Base-by-base conservation (phyloP, 2,329 filamentous ascomycete species). In the Aspergillus udagawae region DNA sequence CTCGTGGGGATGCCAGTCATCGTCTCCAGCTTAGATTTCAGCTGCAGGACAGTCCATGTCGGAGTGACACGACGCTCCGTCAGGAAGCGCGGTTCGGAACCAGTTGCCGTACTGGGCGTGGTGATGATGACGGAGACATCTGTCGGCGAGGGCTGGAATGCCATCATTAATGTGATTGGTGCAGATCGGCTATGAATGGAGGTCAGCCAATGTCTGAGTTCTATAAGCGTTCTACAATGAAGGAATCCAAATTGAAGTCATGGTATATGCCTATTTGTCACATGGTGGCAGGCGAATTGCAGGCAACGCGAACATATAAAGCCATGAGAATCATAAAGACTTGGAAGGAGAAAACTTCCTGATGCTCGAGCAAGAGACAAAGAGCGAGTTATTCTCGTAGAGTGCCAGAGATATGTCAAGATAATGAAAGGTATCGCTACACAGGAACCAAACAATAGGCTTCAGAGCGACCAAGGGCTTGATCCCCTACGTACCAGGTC, bases 61-160 rank as follows among this genome's bases (percentile, higher is more conserved):
- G 93, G 93, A 27, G 91, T 93, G 73, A 97, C 86, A 65, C 94
- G 90, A 60, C 93, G 89, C 78, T 99, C 94, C 52, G 91, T 92
- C 51, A 87, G 85, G 50, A 79, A 73, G 20, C 70, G 65, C 2
- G 75, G 72, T 44, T 70, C 63, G 14, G 60, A 58, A 35, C 61
- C 52, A 54, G 60, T 35, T 32, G 53, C 55, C 20, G 52, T 45
- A 51, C 63, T 54, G 6, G 73, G 65, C 35, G 72, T 71, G 49
- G 73, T 73, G 55, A 77, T 73, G 45, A 73, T 64, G 57, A 77
- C 73, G 48, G 74, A 70, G 29, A 77, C 63, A 62, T 77, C 75
- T 50, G 63, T 55, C 3, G 74, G 73, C 0, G 74, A 73, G 25
- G 70, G 65, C 57, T 75, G 71, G 42, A 73, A 75, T 25, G 68